Evolutionary conservation across 2,329 filamentous ascomycete species (phyloP).

Genomic region (Sporothrix variecibatus): DNA sequence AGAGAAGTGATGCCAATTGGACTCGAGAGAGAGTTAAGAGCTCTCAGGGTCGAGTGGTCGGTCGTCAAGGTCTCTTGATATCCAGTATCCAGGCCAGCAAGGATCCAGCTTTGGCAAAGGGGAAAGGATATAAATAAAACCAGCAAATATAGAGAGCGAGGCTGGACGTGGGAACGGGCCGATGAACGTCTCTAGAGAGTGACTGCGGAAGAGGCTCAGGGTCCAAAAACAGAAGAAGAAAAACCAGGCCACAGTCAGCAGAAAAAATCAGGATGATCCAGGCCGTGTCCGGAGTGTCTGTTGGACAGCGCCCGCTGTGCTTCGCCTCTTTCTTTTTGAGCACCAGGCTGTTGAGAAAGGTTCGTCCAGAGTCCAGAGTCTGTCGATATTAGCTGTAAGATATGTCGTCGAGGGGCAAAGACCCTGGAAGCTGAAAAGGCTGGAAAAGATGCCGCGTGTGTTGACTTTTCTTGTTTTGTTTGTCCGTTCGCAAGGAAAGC

Average conservation of each 20-base stretch:
- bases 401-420: not conserved
- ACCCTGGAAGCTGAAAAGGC: not conserved
- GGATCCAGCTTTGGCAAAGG: not conserved
- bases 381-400: too few relatives aligned
- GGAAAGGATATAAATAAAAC: slow-evolving; percentile 1
- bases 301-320: not conserved
- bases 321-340: slow-evolving; percentile 9
- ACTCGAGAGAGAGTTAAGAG: not conserved
- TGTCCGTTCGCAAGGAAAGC: slow-evolving; percentile 6
- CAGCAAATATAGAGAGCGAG: slow-evolving; percentile 20
- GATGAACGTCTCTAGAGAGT: not conserved
- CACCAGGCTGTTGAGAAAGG: not conserved
- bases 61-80: not conserved
- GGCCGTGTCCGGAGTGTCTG: slow-evolving; percentile 6
- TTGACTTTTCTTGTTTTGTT: slow-evolving; percentile 10
- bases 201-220: not conserved
- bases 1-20: slow-evolving; percentile 9
- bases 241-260: not conserved
- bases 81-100: not conserved
- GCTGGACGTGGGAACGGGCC: slow-evolving; percentile 17
- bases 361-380: too few relatives aligned
- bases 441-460: not conserved
- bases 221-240: slow-evolving; percentile 8
- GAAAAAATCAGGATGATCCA: slow-evolving; percentile 9
- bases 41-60: slow-evolving; percentile 3